Base-by-base conservation (phyloP, 2,329 filamentous ascomycete genomes). In the Hypoxylon rubiginosum region DNA sequence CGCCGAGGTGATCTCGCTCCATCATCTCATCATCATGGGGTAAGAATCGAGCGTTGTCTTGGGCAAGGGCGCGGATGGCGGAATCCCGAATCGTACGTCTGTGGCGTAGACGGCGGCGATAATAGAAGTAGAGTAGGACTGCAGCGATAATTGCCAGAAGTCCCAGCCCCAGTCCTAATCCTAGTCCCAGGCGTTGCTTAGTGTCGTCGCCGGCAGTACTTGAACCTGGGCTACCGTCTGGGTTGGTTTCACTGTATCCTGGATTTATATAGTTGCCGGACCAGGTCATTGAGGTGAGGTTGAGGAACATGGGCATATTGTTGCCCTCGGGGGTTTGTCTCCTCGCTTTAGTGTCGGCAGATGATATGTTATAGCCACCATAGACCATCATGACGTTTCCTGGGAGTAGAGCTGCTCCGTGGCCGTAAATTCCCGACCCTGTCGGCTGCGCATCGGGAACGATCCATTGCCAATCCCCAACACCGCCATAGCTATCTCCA, bases 401-500 rank as follows among this genome's bases (percentile, higher is more conserved):
- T 0, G 89, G 89, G 3, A 91, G 77, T 58, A 91, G 79, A 1
- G 82, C 84, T 1, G 89, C 88, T 0, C 88, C 89, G 70, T 91
- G 89, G 0, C 89, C 89, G 72, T 87, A 91, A 0, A 90, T 78
- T 0, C 85, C 87, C 0, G 74, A 58, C 0, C 76, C 81, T 13
- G 77, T 75, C 1, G 81, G 85, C 75, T 85, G 84, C 3, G 82
- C 74, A 0, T 80, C 74, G 0, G 92, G 92, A 0, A 91, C 80
- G 1, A 81, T 83, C 92, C 92, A 96, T 67, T 83, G 79, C 92
- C 92, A 95, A 32, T 87, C 83, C 11, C 88, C 89, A 68, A 87
- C 88, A 1, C 88, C 88, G 8, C 90, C 91, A 74, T 92, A 96
- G 3, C 90, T 90, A 65, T 90, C 86, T 6, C 91, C 92, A 62